A percentile compares a stretch with the other conserved stretches of the same genome.
phyloP scores from a whole-genome alignment of 345 rosid species.

The Hypericum perforatum region DNA sequence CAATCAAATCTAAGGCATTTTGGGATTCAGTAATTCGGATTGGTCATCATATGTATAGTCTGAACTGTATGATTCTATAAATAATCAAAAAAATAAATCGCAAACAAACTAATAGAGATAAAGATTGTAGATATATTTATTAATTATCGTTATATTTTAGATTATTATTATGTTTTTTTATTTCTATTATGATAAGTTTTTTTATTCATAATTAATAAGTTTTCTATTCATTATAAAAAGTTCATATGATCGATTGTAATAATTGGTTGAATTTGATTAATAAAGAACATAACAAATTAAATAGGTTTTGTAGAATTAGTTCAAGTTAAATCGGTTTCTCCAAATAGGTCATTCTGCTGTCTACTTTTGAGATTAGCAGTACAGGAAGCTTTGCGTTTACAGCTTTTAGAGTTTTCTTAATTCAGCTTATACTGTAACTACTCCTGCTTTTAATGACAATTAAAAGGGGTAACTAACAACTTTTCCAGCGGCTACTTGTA shows the following conservation, averaged over 20 bases:
- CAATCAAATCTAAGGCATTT: neutral
- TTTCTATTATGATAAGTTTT: no score
- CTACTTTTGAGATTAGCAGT: constrained; percentile 3
- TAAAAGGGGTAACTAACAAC: no score
- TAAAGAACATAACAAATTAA: no score
- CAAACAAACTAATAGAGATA: neutral
- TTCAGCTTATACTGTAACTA: neutral
- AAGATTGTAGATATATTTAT: no score
- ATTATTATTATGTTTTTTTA: no score
- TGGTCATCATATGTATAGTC: constrained; percentile 59
- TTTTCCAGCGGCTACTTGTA: no score
- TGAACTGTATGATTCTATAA: constrained; percentile 37
- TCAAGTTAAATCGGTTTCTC: constrained; percentile 16
- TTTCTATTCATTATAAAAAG: no score
- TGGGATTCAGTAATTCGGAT: constrained; percentile 35
- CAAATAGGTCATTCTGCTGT: constrained; percentile 8
- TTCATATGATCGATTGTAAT: no score
- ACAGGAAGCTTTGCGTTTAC: neutral
- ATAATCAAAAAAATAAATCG: neutral
- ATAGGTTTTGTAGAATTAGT: constrained; percentile 6
- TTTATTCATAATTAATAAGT: no score
- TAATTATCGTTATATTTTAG: no score
- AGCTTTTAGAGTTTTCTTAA: neutral
- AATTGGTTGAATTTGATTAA: no score
- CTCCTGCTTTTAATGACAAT: no score